Conservation (phyloP, 2,329 filamentous ascomycete genomes). For the Ophiostoma angusticollis region DNA sequence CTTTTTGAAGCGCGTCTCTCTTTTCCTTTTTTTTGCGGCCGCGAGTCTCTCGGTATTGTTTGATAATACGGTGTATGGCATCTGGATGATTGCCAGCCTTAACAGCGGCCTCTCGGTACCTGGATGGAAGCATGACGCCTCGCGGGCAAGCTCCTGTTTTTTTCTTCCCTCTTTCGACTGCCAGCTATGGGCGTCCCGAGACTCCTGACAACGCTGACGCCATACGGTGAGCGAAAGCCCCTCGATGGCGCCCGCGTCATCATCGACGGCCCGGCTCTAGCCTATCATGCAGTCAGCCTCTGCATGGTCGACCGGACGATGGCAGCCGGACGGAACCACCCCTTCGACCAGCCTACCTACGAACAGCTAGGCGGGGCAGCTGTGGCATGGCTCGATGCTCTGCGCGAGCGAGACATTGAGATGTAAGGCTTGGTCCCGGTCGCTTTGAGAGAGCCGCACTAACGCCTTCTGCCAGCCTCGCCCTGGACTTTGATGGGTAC, state of each 20-base stretch:
- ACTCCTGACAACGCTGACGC: slow-evolving; percentile 14
- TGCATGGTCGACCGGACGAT: slow-evolving; percentile 8
- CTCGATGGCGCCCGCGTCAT: slow-evolving; percentile 13
- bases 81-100: no score
- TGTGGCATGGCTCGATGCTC: slow-evolving; percentile 15
- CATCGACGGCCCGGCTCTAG: slow-evolving; percentile 18
- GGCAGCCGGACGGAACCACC: slow-evolving; percentile 8
- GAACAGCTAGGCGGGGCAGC: slow-evolving; percentile 12
- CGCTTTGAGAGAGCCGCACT: neutral
- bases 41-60: no score
- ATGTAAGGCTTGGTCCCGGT: slow-evolving; percentile 4
- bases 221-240: slow-evolving; percentile 13
- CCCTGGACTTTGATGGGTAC: slow-evolving; percentile 77
- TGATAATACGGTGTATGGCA: no score
- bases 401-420: slow-evolving; percentile 8
- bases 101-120: no score
- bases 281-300: slow-evolving; percentile 16
- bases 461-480: slow-evolving; percentile 32
- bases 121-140: neutral
- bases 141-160: neutral
- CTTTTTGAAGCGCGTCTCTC: neutral
- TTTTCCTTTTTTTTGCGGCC: neutral
- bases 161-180: neutral
- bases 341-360: slow-evolving; percentile 15
- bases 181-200: slow-evolving; percentile 17